phyloP scores from a whole-genome alignment of 495 filamentous ascomycete genomes.

The Talaromyces trachyspermus region DNA sequence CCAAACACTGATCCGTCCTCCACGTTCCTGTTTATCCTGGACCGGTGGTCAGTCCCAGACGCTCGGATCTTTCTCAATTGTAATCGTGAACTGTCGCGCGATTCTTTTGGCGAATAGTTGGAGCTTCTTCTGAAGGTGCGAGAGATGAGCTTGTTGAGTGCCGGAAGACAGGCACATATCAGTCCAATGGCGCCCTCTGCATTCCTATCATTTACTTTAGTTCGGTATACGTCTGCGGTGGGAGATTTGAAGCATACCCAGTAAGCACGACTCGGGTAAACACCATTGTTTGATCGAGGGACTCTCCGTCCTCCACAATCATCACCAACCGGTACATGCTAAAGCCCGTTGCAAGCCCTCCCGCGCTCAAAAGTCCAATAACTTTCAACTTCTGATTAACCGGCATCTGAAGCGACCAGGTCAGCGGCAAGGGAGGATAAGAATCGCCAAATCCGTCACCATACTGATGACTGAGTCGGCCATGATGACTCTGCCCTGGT shows the following conservation, averaged over 20 bases:
- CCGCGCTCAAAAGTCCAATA: constrained; percentile 36
- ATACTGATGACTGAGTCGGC: constrained; percentile 43
- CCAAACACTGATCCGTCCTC: neutral
- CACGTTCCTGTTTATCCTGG: neutral
- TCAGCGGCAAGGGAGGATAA: constrained; percentile 40
- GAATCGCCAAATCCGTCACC: constrained; percentile 38
- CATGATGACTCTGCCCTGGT: constrained; percentile 35
- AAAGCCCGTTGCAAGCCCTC: constrained; percentile 38
- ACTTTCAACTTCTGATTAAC: constrained; percentile 38
- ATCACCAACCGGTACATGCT: constrained; percentile 39
- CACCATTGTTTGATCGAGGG: constrained; percentile 29
- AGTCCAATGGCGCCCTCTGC: constrained; percentile 33
- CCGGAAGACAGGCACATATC: constrained; percentile 33
- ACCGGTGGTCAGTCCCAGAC: neutral
- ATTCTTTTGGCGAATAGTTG: constrained; percentile 12
- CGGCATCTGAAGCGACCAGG: constrained; percentile 42
- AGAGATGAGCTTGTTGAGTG: constrained; percentile 22
- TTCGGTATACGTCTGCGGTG: neutral
- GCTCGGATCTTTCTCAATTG: constrained; percentile 13
- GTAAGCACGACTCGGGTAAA: constrained; percentile 39
- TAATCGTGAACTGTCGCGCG: constrained; percentile 11
- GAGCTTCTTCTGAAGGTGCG: constrained; percentile 18
- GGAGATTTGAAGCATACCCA: constrained; percentile 26
- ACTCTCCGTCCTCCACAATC: constrained; percentile 26
- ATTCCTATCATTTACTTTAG: constrained; percentile 14